phyloP scores from a whole-genome alignment of 208 protist genomes.

The Leishmania major region DNA sequence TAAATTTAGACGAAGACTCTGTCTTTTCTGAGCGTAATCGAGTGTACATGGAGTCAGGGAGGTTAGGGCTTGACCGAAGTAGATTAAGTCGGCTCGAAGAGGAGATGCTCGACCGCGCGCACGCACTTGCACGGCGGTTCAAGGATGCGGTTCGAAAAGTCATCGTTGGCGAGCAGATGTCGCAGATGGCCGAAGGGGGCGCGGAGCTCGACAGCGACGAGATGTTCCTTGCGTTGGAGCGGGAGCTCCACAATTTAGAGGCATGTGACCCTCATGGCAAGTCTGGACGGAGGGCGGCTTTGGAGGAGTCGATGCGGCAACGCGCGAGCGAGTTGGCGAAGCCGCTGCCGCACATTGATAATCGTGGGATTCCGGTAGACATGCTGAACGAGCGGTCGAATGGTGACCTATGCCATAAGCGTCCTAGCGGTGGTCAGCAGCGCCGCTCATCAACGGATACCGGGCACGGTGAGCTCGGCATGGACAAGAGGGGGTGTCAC shows the following conservation, averaged over 20 bases:
- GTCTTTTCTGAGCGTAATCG: neutral
- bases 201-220: constrained; percentile 58
- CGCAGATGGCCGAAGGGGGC: constrained; percentile 48
- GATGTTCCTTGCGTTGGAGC: constrained; percentile 49
- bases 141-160: constrained; percentile 1
- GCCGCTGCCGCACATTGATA: constrained; percentile 29
- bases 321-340: constrained; percentile 27
- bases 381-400: constrained; percentile 29
- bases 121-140: constrained; percentile 29
- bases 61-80: fast-evolving
- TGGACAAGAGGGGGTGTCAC: constrained; percentile 39
- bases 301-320: constrained; percentile 34
- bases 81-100: constrained; percentile 28
- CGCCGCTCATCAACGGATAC: constrained; percentile 11
- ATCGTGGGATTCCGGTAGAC: constrained; percentile 35
- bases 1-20: neutral
- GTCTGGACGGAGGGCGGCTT: constrained; percentile 17
- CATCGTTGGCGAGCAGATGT: constrained; percentile 31
- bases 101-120: constrained; percentile 38
- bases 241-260: constrained; percentile 50
- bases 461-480: constrained; percentile 33
- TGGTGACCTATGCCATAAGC: constrained; percentile 29
- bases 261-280: constrained; percentile 38
- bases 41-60: neutral
- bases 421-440: constrained; percentile 22